A percentile compares a stretch with the other conserved stretches of the same genome.
phyloP scores from a whole-genome alignment of 2,329 filamentous ascomycete genomes.

The Diaporthe vaccinii region DNA sequence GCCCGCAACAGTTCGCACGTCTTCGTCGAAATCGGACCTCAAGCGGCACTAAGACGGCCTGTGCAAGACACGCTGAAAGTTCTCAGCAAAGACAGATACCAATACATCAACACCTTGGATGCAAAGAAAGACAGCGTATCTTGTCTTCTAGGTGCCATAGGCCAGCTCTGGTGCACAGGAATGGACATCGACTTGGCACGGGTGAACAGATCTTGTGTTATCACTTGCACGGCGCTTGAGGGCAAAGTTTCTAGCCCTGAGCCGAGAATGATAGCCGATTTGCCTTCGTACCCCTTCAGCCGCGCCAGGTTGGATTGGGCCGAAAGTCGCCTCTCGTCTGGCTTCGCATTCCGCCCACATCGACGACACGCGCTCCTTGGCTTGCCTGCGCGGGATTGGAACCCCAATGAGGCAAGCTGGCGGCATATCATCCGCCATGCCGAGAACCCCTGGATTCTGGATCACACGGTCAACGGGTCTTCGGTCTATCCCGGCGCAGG shows the following conservation, averaged over 20 bases:
- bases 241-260: background rate
- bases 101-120: background rate
- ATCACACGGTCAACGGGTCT: conserved; percentile 11
- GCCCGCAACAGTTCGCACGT: background rate
- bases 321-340: background rate
- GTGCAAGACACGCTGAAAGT: background rate
- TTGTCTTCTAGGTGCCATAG: background rate
- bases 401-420: conserved; percentile 10
- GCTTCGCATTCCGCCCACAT: background rate
- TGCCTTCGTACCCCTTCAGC: conserved; percentile 3
- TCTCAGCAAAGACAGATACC: background rate
- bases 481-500: conserved; percentile 1
- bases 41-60: conserved; percentile 3
- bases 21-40: conserved; percentile 5
- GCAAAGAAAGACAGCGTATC: background rate
- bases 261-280: background rate
- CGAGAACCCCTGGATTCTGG: conserved; percentile 10
- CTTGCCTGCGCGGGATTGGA: background rate
- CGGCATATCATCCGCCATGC: background rate
- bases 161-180: conserved; percentile 14
- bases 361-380: background rate
- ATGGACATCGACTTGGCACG: background rate
- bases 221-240: background rate
- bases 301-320: conserved; percentile 6
- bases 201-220: background rate